These are phyloP conservation scores for Caloboletus inedulis DNA, from an alignment of 1,284 basidiomycete genomes.

Conservation along the genomic window DNA sequence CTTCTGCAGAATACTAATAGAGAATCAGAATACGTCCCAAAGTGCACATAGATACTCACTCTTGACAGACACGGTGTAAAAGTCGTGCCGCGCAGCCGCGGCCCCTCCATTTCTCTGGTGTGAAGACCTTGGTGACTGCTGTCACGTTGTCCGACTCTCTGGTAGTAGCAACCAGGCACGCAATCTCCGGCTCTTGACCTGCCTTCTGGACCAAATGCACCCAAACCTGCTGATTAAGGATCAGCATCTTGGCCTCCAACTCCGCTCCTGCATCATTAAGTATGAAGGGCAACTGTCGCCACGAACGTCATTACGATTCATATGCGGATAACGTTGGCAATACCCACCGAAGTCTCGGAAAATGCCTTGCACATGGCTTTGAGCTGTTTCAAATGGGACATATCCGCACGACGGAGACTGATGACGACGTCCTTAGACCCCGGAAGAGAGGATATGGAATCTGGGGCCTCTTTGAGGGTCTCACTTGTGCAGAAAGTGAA, in stretches of 20 bases:
- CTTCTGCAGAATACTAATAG: conserved; percentile 29
- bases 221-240: conserved; percentile 54
- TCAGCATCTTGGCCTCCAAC: conserved; percentile 50
- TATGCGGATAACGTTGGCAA: not conserved
- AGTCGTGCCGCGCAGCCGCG: conserved; percentile 45
- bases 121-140: conserved; percentile 52
- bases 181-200: conserved; percentile 38
- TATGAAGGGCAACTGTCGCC: conserved; percentile 49
- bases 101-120: conserved; percentile 39
- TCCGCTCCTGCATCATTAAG: conserved; percentile 43
- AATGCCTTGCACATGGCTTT: conserved; percentile 54
- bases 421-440: conserved; percentile 26
- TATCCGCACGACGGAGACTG: conserved; percentile 43
- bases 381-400: conserved; percentile 41
- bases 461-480: conserved; percentile 36
- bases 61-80: conserved; percentile 40
- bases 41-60: conserved; percentile 30
- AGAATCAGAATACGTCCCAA: not conserved
- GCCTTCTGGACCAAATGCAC: conserved; percentile 44
- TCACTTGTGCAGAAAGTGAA: conserved; percentile 51
- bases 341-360: conserved; percentile 56
- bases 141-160: conserved; percentile 41
- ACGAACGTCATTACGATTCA: not conserved
- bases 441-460: conserved; percentile 14
- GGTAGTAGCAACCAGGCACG: conserved; percentile 60